Evolutionary conservation across 139 green algal species (phyloP).

Genomic region (Closterium sp.): DNA sequence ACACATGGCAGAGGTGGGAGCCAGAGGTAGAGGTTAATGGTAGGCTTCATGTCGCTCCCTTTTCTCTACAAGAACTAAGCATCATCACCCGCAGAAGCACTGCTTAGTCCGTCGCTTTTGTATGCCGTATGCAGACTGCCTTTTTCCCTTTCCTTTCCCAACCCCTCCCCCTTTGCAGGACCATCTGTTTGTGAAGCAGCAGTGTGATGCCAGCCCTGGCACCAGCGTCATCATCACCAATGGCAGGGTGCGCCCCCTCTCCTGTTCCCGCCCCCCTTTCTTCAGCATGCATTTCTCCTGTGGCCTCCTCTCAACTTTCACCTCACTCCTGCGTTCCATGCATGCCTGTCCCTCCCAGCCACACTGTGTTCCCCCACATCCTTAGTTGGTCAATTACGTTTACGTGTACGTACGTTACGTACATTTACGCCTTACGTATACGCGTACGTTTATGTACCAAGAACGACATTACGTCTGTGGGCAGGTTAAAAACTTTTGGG

Average conservation of each 20-base stretch:
- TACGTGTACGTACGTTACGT: too few species aligned
- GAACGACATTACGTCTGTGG: too few species aligned
- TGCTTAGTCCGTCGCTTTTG: too few species aligned
- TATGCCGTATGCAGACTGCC: neutral
- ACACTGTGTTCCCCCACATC: neutral
- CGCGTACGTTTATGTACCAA: too few species aligned
- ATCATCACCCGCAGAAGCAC: too few species aligned
- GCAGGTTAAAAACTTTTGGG: too few species aligned
- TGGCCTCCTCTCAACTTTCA: neutral
- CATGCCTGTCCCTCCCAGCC: neutral
- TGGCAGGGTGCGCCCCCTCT: constrained; percentile 19
- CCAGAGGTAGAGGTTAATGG: too few species aligned
- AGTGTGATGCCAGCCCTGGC: neutral
- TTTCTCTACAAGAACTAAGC: too few species aligned
- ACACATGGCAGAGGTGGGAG: too few species aligned
- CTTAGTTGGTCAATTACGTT: too few species aligned
- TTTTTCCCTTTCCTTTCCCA: neutral
- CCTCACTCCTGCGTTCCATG: neutral
- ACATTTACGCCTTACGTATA: too few species aligned
- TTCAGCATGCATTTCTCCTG: neutral
- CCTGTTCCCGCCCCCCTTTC: neutral
- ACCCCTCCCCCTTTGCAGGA: neutral
- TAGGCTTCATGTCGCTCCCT: too few species aligned
- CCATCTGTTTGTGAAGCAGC: neutral
- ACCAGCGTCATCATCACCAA: constrained; percentile 45